Conservation (phyloP, 768 basidiomycete species). For the Galerina sulciceps region DNA sequence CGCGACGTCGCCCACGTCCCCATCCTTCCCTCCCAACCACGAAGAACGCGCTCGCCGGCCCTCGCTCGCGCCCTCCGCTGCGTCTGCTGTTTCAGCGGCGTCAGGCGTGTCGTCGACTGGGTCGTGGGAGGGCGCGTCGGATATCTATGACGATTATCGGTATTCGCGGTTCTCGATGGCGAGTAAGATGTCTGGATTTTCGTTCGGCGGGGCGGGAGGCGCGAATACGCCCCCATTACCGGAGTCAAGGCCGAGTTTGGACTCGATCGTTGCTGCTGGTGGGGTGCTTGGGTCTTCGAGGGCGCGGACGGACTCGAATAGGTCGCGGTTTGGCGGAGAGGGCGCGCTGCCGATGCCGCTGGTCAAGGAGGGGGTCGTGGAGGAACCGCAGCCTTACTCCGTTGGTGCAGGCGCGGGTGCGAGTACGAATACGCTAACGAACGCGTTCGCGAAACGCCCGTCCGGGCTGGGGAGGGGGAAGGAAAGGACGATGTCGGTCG, state of each 20-base stretch:
- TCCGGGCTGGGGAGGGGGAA: too few relatives aligned
- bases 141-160: not conserved
- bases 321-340: not conserved
- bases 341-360: not conserved
- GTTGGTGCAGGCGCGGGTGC: too few relatives aligned
- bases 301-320: not conserved
- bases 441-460: too few relatives aligned
- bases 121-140: not conserved
- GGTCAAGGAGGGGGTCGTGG: not conserved
- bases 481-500: constrained; percentile 27
- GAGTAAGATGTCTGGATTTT: not conserved
- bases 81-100: not conserved
- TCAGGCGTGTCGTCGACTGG: not conserved
- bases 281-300: not conserved
- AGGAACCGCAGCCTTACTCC: too few relatives aligned
- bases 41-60: not conserved
- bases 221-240: not conserved
- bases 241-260: not conserved
- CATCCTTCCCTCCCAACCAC: not conserved
- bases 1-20: not conserved
- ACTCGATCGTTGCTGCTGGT: not conserved
- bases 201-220: not conserved
- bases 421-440: too few relatives aligned
- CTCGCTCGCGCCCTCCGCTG: not conserved
- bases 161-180: not conserved